These are phyloP conservation scores for Gossypium arboreum DNA, from an alignment of 345 rosid genomes.

Conservation along the genomic window DNA sequence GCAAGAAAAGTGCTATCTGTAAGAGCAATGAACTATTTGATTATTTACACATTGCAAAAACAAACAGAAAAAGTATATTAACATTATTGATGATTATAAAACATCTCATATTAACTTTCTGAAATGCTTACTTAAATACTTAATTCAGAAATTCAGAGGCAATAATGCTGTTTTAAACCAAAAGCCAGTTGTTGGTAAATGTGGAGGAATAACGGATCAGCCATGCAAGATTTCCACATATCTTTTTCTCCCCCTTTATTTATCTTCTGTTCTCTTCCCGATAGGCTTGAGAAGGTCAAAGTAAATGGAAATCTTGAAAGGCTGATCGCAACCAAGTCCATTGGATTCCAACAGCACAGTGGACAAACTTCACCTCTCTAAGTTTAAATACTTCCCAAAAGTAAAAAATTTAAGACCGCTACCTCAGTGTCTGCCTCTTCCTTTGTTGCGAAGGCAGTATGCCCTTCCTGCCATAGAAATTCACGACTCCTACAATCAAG, in stretches of 20 bases:
- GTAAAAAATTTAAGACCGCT: constrained; percentile 11
- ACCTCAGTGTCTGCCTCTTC: constrained; percentile 93
- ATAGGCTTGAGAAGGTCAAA: no score
- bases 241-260: no score
- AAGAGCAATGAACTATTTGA: background rate
- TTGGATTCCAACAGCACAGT: background rate
- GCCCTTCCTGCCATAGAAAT: constrained; percentile 99
- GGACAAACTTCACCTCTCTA: background rate
- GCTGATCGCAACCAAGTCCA: background rate
- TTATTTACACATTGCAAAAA: background rate
- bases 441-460: constrained; percentile 87
- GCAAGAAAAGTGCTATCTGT: background rate
- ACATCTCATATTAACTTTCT: background rate
- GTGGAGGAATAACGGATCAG: background rate
- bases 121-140: background rate
- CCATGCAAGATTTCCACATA: background rate
- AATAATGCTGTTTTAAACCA: background rate
- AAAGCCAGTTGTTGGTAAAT: background rate
- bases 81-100: background rate
- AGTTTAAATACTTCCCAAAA: constrained; percentile 2
- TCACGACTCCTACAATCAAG: constrained; percentile 80
- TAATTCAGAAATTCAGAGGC: background rate
- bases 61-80: background rate
- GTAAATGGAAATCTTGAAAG: no score
- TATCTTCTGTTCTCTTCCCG: no score